Percentiles rank a stretch among this genome's conserved stretches.
These are phyloP conservation scores for Cucurbita pepo DNA, from an alignment of 306 rosid genomes.

Conservation along the genomic window DNA sequence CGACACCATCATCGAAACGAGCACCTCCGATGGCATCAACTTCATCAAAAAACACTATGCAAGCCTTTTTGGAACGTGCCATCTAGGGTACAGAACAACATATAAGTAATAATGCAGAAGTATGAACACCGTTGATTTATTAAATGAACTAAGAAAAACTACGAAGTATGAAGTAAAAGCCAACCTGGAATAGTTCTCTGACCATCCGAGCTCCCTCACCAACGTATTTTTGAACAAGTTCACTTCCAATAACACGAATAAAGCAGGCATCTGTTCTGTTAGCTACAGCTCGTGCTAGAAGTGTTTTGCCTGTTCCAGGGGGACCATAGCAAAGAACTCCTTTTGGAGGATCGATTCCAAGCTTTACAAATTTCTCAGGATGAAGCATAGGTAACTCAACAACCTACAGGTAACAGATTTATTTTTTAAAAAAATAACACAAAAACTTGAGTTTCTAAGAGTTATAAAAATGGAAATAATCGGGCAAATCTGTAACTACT, in stretches of 20 bases:
- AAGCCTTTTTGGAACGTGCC: conserved; percentile 98
- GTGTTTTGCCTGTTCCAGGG: conserved; percentile 99
- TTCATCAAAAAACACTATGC: conserved; percentile 95
- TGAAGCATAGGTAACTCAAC: conserved; percentile 99
- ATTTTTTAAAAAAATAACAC: neutral
- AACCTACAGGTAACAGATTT: conserved; percentile 33
- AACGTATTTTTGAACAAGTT: conserved; percentile 91
- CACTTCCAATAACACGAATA: conserved; percentile 98
- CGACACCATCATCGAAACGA: conserved; percentile 93
- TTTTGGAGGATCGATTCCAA: conserved; percentile 99
- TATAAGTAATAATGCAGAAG: conserved; percentile 3
- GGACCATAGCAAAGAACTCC: conserved; percentile 99
- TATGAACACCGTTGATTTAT: neutral
- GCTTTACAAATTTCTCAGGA: conserved; percentile 94
- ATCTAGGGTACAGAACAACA: conserved; percentile 29
- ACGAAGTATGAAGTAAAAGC: neutral
- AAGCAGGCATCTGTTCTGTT: conserved; percentile 98
- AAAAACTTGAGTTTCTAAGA: neutral
- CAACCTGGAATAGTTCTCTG: conserved; percentile 89
- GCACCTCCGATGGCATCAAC: conserved; percentile 99
- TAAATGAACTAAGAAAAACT: neutral
- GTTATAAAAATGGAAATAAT: neutral
- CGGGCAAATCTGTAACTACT: neutral
- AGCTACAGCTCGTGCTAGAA: conserved; percentile 95
- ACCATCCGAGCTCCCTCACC: conserved; percentile 99